Percentiles rank a stretch among this genome's conserved stretches.
Evolutionary conservation across 2,329 filamentous ascomycete species (phyloP).

Genomic region (Ophiognomonia clavigignenti-juglandacearum): DNA sequence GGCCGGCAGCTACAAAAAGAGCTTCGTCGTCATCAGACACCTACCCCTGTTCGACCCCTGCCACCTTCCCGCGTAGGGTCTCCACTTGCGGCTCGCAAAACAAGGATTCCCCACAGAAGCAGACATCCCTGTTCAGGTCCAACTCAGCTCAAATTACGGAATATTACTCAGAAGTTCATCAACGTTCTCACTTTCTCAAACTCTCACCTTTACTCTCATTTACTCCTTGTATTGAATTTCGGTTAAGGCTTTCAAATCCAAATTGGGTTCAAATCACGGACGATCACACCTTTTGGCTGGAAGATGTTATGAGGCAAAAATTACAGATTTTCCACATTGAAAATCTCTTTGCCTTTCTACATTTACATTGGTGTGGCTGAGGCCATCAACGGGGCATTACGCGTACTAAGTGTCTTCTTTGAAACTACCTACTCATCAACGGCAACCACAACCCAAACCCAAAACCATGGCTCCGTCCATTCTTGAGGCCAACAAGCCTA

Average conservation of each 20-base stretch:
- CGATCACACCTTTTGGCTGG: neutral
- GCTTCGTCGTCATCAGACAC: neutral
- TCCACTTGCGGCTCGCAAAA: neutral
- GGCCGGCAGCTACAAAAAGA: neutral
- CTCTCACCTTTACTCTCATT: too few species aligned
- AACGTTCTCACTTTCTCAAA: too few species aligned
- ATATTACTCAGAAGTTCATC: too few species aligned
- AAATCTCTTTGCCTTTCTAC: neutral
- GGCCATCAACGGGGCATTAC: too few species aligned
- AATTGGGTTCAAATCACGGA: neutral
- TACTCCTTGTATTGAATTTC: too few species aligned
- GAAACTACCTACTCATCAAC: neutral
- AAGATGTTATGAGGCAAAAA: neutral
- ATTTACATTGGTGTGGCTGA: too few species aligned
- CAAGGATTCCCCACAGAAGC: neutral
- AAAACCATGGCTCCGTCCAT: neutral
- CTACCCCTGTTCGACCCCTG: neutral
- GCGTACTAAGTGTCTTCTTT: neutral
- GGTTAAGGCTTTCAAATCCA: too few species aligned
- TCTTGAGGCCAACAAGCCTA: conserved; percentile 17
- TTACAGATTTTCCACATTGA: neutral
- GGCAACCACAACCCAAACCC: neutral
- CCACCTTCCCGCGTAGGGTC: neutral
- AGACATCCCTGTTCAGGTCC: too few species aligned
- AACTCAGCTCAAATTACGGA: too few species aligned